Base-by-base conservation (phyloP, 2,329 filamentous ascomycete species). In the Madurella mycetomatis region DNA sequence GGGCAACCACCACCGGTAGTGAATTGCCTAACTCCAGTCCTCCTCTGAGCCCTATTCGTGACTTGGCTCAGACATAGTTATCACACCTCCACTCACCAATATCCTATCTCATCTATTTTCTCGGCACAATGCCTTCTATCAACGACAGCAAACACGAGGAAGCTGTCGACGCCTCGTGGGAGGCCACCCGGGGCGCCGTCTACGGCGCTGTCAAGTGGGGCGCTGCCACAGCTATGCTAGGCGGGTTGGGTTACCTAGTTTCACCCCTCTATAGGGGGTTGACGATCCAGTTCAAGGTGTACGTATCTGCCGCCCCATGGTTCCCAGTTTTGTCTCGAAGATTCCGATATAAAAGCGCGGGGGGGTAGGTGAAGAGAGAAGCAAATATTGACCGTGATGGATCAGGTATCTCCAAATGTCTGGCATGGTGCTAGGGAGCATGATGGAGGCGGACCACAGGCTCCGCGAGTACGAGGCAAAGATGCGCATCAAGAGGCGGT, bases 221-320 rank as follows among this genome's bases (percentile, higher is more conserved):
- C 52, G 72, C 80, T n/a, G 82, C 78, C 54, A 79, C 82, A 15
- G 85, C 80, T 1, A 67, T 86, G 19, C 73, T 88, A 8, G 85
- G 80, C 17, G 84, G 75, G 18, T 64, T 83, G 5, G 88, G 83
- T 16, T 86, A 83, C 59, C 72, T 75, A 18, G 77, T 84, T 64
- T 88, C 84, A 49, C 88, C 88, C 0, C 65, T 92, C 17, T 92
- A 92, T 67, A 80, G 87, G 18, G 80, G 84, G 1, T 72, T 88
- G 58, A 90, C 87, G 1, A 74, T 89, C 47, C 87, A 90, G 66
- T 90, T 90, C 71, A 90, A 90, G 73, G 83, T 87, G 86, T 89
- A 78, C 65, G 82, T 25, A 25, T 25, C 25, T 25, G 7, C 25
- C 25, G 25, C 25, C 25, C 25, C 7, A 7, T 25, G 7, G 7